phyloP scores from a whole-genome alignment of 768 basidiomycete genomes.

The Leccinum boreale region DNA sequence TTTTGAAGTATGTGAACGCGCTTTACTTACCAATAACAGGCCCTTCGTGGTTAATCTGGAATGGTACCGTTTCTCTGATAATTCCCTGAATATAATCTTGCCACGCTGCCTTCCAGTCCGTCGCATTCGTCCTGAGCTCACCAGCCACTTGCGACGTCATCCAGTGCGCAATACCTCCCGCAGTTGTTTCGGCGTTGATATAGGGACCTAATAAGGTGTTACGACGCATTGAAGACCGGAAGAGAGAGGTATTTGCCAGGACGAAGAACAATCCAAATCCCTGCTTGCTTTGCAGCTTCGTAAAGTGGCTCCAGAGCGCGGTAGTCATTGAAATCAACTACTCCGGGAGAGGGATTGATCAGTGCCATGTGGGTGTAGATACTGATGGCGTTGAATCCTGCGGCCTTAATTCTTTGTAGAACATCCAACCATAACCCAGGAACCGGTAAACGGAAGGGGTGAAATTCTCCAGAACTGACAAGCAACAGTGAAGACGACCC shows the following conservation, averaged over 20 bases:
- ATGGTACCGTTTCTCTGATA: constrained; percentile 53
- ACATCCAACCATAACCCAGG: constrained; percentile 80
- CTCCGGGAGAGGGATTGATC: constrained; percentile 69
- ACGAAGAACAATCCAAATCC: constrained; percentile 76
- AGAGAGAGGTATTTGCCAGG: constrained; percentile 50
- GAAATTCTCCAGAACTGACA: constrained; percentile 78
- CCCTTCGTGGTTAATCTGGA: constrained; percentile 71
- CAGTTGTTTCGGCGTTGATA: constrained; percentile 81
- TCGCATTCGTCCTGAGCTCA: constrained; percentile 62
- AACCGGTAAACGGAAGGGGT: constrained; percentile 77
- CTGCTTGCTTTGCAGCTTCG: constrained; percentile 69
- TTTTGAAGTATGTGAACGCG: neutral
- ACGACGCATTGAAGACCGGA: neutral
- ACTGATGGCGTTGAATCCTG: constrained; percentile 75
- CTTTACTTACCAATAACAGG: constrained; percentile 62
- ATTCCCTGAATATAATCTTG: constrained; percentile 66
- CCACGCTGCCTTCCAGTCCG: constrained; percentile 71
- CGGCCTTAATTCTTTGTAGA: constrained; percentile 76
- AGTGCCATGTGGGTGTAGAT: constrained; percentile 81
- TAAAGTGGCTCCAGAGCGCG: constrained; percentile 67
- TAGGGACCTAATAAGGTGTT: constrained; percentile 33
- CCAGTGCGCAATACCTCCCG: constrained; percentile 73
- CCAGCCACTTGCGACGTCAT: constrained; percentile 65
- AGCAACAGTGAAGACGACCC: neutral
- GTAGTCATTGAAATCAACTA: constrained; percentile 70